Evolutionary conservation across 176 grass and related monocot species (phyloP).

Genomic region (Musa itinerans): DNA sequence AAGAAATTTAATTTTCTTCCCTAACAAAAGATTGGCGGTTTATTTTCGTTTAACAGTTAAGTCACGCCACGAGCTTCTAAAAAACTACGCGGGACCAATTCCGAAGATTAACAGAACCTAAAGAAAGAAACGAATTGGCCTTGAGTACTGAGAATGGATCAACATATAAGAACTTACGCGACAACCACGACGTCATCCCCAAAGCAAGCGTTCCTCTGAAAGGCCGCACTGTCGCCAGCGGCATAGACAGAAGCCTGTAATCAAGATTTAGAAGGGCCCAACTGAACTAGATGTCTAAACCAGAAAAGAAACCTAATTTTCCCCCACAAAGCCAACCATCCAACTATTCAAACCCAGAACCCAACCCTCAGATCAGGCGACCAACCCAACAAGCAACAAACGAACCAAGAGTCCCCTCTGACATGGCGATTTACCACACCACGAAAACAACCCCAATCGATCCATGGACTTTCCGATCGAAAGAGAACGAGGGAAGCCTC

Average conservation of each 20-base stretch:
- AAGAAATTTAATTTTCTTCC: too few species aligned
- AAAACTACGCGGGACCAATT: too few species aligned
- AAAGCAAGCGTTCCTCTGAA: slow-evolving; percentile 57
- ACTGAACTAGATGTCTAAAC: not conserved
- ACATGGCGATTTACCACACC: not conserved
- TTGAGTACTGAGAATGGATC: not conserved
- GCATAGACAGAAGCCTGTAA: slow-evolving; percentile 63
- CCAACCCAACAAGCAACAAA: too few species aligned
- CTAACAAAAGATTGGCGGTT: too few species aligned
- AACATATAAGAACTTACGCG: slow-evolving; percentile 39
- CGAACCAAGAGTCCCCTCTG: too few species aligned
- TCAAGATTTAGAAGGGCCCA: not conserved
- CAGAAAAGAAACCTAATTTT: too few species aligned
- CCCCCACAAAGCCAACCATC: too few species aligned
- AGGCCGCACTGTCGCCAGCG: slow-evolving; percentile 83
- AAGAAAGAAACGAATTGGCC: too few species aligned
- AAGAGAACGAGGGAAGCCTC: not conserved
- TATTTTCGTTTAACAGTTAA: too few species aligned
- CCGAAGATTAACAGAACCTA: not conserved
- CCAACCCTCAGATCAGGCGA: too few species aligned
- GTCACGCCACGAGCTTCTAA: too few species aligned
- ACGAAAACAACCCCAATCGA: not conserved
- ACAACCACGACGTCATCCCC: slow-evolving; percentile 90
- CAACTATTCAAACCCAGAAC: too few species aligned
- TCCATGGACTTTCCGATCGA: not conserved